phyloP scores from a whole-genome alignment of 169 alveolate species.

The Perkinsus olseni region DNA sequence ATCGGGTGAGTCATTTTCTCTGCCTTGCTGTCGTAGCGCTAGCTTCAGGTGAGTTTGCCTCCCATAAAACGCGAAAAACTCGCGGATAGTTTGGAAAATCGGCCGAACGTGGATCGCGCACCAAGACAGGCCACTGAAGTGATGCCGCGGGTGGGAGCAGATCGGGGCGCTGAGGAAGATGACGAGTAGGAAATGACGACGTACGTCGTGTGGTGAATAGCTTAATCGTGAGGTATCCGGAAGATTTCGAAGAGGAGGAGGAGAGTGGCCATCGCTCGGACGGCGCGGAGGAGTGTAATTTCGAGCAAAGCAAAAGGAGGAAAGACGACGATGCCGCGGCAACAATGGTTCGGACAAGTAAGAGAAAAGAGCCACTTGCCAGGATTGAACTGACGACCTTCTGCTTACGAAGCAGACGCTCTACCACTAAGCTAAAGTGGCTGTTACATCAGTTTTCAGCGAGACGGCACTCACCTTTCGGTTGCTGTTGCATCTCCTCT shows the following conservation, averaged over 20 bases:
- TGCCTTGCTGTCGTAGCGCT: neutral
- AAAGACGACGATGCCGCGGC: neutral
- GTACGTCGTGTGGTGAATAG: neutral
- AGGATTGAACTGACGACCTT: constrained; percentile 3
- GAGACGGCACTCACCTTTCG: too few relatives aligned
- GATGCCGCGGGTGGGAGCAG: neutral
- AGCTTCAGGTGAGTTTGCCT: neutral
- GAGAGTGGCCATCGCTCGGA: neutral
- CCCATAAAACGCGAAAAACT: neutral
- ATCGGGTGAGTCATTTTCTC: neutral
- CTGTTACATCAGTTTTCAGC: too few relatives aligned
- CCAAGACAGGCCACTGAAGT: neutral
- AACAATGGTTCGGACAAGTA: neutral
- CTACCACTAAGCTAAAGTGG: constrained; percentile 3
- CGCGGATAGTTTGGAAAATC: neutral
- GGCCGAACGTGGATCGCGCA: neutral
- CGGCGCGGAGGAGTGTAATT: too few relatives aligned
- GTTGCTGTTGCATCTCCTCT: too few relatives aligned
- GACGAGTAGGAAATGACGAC: neutral
- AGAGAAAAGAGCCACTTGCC: neutral
- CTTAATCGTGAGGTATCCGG: neutral
- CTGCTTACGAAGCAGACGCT: constrained; percentile 4
- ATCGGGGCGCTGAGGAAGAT: neutral
- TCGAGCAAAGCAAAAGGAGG: neutral
- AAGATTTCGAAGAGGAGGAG: neutral